phyloP scores from a whole-genome alignment of 1,284 basidiomycete genomes.

The Veloboletus limbatus region DNA sequence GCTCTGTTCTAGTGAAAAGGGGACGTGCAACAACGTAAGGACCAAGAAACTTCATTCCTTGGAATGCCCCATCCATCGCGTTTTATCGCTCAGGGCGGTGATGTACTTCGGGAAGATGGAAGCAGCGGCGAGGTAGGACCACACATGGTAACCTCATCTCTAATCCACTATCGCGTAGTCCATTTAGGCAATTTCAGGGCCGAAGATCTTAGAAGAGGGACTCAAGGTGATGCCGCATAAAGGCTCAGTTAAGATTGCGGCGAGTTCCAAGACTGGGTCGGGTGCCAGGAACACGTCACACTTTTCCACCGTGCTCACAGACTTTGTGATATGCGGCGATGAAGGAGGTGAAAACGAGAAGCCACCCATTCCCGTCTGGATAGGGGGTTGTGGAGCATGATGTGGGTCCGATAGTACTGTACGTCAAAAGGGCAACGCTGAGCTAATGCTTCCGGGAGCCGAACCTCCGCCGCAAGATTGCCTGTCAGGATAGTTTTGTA shows the following conservation, averaged over 20 bases:
- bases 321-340: conserved; percentile 47
- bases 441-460: too few relatives aligned
- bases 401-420: conserved; percentile 9
- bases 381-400: conserved; percentile 39
- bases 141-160: conserved; percentile 3
- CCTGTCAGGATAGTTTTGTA: too few relatives aligned
- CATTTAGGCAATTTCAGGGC: conserved; percentile 51
- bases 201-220: conserved; percentile 44
- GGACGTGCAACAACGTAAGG: conserved; percentile 45
- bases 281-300: conserved; percentile 46
- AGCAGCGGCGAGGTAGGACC: conserved; percentile 46
- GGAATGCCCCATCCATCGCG: conserved; percentile 43
- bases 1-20: conserved; percentile 47
- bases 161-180: conserved; percentile 34
- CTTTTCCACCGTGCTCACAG: conserved; percentile 48
- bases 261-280: conserved; percentile 41
- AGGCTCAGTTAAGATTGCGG: conserved; percentile 50
- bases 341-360: conserved; percentile 37
- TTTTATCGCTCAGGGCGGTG: conserved; percentile 52
- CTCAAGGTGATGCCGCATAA: conserved; percentile 39
- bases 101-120: conserved; percentile 50
- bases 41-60: conserved; percentile 46
- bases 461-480: not conserved
- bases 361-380: conserved; percentile 42
- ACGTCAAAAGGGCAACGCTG: not conserved